Evolutionary conservation across 2,329 filamentous ascomycete species (phyloP).

Genomic region (Immersiporthe knoxdaviesiana): DNA sequence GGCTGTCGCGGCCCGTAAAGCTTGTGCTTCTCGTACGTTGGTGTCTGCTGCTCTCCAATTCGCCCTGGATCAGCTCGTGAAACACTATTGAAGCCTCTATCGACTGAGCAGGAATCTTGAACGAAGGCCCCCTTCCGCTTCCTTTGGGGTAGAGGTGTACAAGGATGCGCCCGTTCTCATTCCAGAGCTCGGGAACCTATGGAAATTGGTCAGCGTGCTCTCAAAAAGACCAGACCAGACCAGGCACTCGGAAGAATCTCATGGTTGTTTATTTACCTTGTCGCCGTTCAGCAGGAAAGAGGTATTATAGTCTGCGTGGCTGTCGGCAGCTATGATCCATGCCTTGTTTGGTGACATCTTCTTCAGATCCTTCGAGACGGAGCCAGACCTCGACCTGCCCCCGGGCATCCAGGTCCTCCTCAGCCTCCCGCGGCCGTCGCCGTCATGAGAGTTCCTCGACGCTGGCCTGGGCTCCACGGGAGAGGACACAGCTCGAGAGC

Average conservation of each 20-base stretch:
- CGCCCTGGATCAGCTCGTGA: slow-evolving; percentile 54
- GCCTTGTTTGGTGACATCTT: slow-evolving; percentile 38
- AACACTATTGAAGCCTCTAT: slow-evolving; percentile 60
- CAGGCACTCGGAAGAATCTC: neutral
- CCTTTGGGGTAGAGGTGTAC: slow-evolving; percentile 60
- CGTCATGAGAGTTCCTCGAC: slow-evolving; percentile 42
- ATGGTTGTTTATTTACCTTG: slow-evolving; percentile 47
- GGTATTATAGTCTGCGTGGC: slow-evolving; percentile 59
- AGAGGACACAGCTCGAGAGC: slow-evolving; percentile 37
- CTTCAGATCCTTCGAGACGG: slow-evolving; percentile 44
- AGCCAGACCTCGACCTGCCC: slow-evolving; percentile 53
- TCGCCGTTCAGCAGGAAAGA: slow-evolving; percentile 56
- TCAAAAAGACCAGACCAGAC: too few species aligned
- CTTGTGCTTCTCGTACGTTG: slow-evolving; percentile 45
- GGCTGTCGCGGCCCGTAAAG: slow-evolving; percentile 51
- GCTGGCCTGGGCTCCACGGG: slow-evolving; percentile 37
- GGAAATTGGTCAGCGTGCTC: slow-evolving; percentile 24
- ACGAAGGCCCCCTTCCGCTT: slow-evolving; percentile 58
- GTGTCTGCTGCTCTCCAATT: slow-evolving; percentile 41
- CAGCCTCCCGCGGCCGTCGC: slow-evolving; percentile 46
- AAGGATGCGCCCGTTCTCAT: slow-evolving; percentile 59
- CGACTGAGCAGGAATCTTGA: slow-evolving; percentile 60
- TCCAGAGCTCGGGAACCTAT: slow-evolving; percentile 69
- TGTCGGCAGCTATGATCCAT: slow-evolving; percentile 60
- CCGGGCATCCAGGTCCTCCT: slow-evolving; percentile 60